Evolutionary conservation across 495 filamentous ascomycete species (phyloP), one percentile per base, ranked within the genome.

Genomic region (Peziza echinospora): DNA sequence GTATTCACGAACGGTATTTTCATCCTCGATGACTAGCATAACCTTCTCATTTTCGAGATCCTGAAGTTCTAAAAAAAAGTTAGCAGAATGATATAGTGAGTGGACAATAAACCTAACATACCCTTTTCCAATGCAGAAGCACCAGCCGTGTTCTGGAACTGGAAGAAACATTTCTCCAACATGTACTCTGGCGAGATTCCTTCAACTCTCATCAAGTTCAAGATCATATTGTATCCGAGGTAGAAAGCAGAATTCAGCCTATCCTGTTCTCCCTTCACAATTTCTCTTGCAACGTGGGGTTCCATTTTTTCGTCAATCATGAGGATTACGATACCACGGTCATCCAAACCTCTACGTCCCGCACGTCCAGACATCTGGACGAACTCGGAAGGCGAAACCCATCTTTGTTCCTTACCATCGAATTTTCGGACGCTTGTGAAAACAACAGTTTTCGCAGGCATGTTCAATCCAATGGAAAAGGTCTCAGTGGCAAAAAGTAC

Each of bases 301-400:
- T 96, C 91, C 72, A 97, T 91, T 64, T 85, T 81, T 57, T 86
- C 82, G 50, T 91, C 81, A 44, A 97, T 76, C 89, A 97, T 97
- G 81, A 97, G 92, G 58, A 97, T 97, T 54, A 96, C 89, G 58
- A 97, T 92, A 71, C 89, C 89, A 47, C 89, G 80, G 43, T 94
- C 89, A 65, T 97, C 89, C 46, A 97, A 79, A 65, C 89, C 89
- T 72, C 89, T 73, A 69, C 89, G 80, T 53, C 89, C 89, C 19
- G 89, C 89, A 60, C 89, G 78, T 48, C 89, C 89, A 22, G 89
- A 92, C 89, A 97, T 97, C 58, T 97, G 89, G 47, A 96, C 79
- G 62, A 94, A 97, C 54, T 97, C 89, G 17, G 86, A 94, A 2
- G 89, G 83, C 0, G 84, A 92, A 23, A 97, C 71, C 68, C 85